Evolutionary conservation across 2,329 filamentous ascomycete genomes (phyloP).

Genomic region (Gliomastix tumulicola): DNA sequence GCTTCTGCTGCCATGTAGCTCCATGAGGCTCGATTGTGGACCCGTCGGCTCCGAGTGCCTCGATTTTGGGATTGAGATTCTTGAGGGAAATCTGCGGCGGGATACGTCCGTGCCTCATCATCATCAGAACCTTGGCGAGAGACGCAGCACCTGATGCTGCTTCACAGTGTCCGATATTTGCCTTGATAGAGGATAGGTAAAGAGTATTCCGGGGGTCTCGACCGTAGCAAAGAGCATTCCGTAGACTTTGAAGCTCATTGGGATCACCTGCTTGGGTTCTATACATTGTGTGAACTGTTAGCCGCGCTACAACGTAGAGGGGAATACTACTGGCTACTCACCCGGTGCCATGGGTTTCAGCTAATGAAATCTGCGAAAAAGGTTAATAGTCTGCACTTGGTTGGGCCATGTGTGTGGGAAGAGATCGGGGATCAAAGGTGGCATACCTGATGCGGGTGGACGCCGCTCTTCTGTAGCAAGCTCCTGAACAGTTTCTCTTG

Average conservation of each 20-base stretch:
- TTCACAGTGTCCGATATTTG: constrained; percentile 27
- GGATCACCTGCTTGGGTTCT: constrained; percentile 37
- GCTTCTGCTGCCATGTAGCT: neutral
- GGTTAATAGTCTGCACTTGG: too few species aligned
- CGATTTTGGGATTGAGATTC: constrained; percentile 1
- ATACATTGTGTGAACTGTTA: too few species aligned
- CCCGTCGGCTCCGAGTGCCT: neutral
- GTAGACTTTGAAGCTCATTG: constrained; percentile 35
- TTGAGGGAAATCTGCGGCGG: constrained; percentile 6
- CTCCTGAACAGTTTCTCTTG: constrained; percentile 18
- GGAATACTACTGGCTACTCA: too few species aligned
- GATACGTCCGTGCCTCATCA: constrained; percentile 8
- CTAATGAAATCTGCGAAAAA: constrained; percentile 13
- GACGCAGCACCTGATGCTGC: constrained; percentile 10
- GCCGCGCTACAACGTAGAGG: too few species aligned
- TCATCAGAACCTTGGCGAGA: constrained; percentile 4
- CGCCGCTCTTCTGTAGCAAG: constrained; percentile 17
- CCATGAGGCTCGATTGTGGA: neutral
- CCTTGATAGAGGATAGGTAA: constrained; percentile 40
- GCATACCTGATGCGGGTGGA: constrained; percentile 10
- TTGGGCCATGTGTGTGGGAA: too few species aligned
- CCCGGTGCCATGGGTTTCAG: constrained; percentile 31
- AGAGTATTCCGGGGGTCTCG: neutral
- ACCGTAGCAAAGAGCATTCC: neutral
- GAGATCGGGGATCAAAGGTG: too few species aligned